Base-by-base conservation (phyloP, 768 basidiomycete species). In the Daedalea quercina region DNA sequence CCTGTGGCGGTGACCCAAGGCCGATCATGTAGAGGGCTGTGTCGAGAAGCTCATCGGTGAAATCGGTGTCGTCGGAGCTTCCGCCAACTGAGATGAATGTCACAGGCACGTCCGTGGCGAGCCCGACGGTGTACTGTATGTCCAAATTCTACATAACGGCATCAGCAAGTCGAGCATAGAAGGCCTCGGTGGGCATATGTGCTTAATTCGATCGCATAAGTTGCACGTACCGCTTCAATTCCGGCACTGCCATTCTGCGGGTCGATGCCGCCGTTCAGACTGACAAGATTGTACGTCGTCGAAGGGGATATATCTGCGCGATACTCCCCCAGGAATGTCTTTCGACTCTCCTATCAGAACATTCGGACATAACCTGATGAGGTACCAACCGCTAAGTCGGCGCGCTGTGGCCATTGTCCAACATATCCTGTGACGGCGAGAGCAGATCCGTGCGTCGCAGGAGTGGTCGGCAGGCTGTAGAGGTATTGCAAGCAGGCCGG, bases 11-110 rank as follows among this genome's bases (percentile, higher is more conserved):
- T 34, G 70, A 60, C 13, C 65, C 47, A 26, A 78, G 73, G 15
- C 56, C 59, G 1, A 79, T 67, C 15, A 87, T 60, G 51, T 73
- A 79, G 45, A 83, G 73, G 41, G 88, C 66, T 82, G 85, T 87
- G 19, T 72, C 60, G 19, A 65, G 46, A 57, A 61, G 61, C 24
- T 60, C 62, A 35, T 56, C 58, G n/a, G n/a, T n/a, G 24, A 62
- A 54, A 17, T 54, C 54, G 24, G 61, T 61, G 37, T 63, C 61
- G 31, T 57, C 44, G 50, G 54, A 46, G 61, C 48, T 20, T 42
- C 57, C 51, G 0, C 59, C 41, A 53, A 84, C 82, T 1, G 80
- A 75, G 15, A 67, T 72, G 65, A 78, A 85, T 9, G 70, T 25
- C 77, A 80, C 8, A 77, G 82, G 17, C 63, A 60, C 85, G 15